phyloP scores from a whole-genome alignment of 257 asterid species.

The Solanum ossicruentum region DNA sequence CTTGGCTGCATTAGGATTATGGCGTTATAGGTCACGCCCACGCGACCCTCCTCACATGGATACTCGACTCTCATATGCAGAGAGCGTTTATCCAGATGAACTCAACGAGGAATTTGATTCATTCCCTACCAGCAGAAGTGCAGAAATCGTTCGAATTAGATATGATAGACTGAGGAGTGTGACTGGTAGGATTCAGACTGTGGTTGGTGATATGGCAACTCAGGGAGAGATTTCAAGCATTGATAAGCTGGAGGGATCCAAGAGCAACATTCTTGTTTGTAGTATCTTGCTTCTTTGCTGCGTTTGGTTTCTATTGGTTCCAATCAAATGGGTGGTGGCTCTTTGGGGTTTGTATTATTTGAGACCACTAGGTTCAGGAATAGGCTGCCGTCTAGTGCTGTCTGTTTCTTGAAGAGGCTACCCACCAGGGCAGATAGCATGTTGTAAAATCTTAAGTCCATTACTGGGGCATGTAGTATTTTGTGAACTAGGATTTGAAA shows the following conservation, averaged over 20 bases:
- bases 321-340: constrained; percentile 64
- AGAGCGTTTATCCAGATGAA: constrained; percentile 58
- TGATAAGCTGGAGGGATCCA: constrained; percentile 89
- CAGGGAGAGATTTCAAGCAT: constrained; percentile 67
- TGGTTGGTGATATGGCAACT: constrained; percentile 84
- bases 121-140: constrained; percentile 51
- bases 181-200: constrained; percentile 77
- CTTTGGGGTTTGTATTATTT: constrained; percentile 46
- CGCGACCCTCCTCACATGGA: constrained; percentile 87
- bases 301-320: constrained; percentile 63
- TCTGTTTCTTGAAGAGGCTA: constrained; percentile 82
- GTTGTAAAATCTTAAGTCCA: constrained; percentile 20
- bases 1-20: constrained; percentile 47
- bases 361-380: constrained; percentile 81
- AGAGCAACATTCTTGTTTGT: constrained; percentile 83
- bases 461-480: constrained; percentile 1
- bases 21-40: constrained; percentile 52
- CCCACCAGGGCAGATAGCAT: constrained; percentile 76
- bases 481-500: background rate
- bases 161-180: constrained; percentile 80
- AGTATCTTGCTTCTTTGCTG: constrained; percentile 48
- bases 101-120: constrained; percentile 78
- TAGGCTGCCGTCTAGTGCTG: constrained; percentile 52
- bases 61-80: constrained; percentile 59
- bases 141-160: constrained; percentile 55